These are phyloP conservation scores for Adansonia gregorii DNA, from an alignment of 441 rosid genomes.

Conservation along the genomic window DNA sequence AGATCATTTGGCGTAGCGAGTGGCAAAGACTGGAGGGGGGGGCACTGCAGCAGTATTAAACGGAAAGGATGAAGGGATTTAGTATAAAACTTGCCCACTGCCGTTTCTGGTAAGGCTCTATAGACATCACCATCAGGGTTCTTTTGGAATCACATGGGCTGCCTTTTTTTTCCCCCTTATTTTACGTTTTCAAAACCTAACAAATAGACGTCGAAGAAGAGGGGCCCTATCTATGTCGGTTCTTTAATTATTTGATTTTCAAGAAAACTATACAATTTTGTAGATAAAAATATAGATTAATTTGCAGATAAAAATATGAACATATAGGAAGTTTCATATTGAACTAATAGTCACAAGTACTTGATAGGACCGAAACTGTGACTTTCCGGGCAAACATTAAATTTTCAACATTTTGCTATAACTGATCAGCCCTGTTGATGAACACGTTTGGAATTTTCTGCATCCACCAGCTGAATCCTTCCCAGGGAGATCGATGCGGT, in stretches of 20 bases:
- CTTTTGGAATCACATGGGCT: conserved; percentile 8
- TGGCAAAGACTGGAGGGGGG: no score
- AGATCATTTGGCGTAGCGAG: no score
- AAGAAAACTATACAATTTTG: background rate
- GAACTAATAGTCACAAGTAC: conserved; percentile 2
- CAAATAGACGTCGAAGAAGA: background rate
- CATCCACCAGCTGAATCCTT: background rate
- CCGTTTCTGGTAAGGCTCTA: background rate
- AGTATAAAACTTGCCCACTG: no score
- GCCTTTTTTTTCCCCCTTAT: background rate
- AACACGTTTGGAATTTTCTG: background rate
- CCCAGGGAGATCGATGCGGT: background rate
- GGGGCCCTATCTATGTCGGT: background rate
- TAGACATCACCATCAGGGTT: background rate
- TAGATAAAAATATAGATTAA: background rate
- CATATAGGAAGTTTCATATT: background rate
- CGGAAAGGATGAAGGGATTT: no score
- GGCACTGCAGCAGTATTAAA: background rate
- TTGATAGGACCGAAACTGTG: background rate
- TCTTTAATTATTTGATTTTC: conserved; percentile 3
- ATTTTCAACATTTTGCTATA: background rate
- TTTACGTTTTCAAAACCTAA: background rate
- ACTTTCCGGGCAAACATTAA: background rate
- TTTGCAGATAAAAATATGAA: background rate
- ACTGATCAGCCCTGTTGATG: background rate